These are phyloP conservation scores for Oehlia diaphana DNA, from an alignment of 192 early-diverging fungal genomes.

Conservation along the genomic window DNA sequence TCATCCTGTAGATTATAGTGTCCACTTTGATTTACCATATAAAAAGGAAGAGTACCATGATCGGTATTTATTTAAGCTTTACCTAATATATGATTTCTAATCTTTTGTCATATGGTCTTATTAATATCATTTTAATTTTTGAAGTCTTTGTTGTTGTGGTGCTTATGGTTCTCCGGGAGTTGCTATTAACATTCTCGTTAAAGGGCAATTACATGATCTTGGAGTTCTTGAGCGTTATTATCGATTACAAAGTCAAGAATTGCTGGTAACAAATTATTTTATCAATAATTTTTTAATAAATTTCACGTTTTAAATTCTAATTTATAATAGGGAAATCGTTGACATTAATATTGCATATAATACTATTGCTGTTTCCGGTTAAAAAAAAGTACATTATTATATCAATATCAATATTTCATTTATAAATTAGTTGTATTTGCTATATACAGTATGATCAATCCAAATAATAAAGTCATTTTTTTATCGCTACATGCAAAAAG, in stretches of 20 bases:
- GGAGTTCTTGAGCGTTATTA: conserved; percentile 19
- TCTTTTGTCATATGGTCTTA: background rate
- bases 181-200: conserved; percentile 9
- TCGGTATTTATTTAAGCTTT: background rate
- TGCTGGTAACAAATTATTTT: conserved; percentile 6
- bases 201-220: conserved; percentile 10
- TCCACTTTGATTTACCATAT: conserved; percentile 27
- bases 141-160: conserved; percentile 19
- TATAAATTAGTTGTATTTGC: too few species aligned
- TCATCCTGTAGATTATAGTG: conserved; percentile 10
- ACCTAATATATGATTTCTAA: background rate
- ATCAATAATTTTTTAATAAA: background rate
- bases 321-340: background rate
- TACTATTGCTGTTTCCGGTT: too few species aligned
- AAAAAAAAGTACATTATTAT: too few species aligned
- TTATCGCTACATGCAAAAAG: too few species aligned
- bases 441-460: too few species aligned
- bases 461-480: too few species aligned
- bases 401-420: too few species aligned
- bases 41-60: conserved; percentile 27
- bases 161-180: conserved; percentile 5
- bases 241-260: conserved; percentile 17
- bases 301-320: background rate
- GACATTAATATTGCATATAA: too few species aligned
- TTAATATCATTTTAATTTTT: background rate